These are phyloP conservation scores for Pyracantha coccinea DNA, from an alignment of 331 rosid genomes.

Conservation along the genomic window DNA sequence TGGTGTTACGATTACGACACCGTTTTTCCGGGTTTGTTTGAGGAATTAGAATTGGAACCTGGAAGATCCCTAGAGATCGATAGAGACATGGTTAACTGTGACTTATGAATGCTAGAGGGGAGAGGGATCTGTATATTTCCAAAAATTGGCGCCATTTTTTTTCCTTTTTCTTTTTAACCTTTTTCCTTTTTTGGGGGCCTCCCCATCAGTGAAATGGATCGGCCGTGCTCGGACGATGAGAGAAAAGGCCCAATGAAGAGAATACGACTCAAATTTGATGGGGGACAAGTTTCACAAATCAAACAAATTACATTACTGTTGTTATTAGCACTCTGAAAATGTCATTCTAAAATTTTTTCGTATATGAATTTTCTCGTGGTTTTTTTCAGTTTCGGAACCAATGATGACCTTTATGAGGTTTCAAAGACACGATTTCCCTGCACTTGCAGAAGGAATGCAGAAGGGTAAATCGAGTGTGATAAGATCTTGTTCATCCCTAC, in stretches of 20 bases:
- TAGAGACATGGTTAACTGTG: neutral
- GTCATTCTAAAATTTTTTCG: too few relatives aligned
- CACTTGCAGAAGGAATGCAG: too few relatives aligned
- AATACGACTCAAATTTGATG: too few relatives aligned
- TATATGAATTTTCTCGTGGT: too few relatives aligned
- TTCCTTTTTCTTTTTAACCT: neutral
- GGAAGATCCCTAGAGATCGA: conserved; percentile 3
- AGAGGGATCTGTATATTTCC: neutral
- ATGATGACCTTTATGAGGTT: too few relatives aligned
- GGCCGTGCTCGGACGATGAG: neutral
- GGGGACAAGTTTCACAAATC: too few relatives aligned
- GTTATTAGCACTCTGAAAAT: too few relatives aligned
- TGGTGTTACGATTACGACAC: neutral
- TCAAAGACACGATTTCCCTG: too few relatives aligned
- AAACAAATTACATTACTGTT: too few relatives aligned
- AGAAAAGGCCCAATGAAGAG: neutral
- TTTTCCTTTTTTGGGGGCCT: neutral
- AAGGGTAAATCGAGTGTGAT: too few relatives aligned
- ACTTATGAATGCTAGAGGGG: neutral
- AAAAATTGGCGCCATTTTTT: conserved; percentile 25
- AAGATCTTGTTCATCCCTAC: too few relatives aligned
- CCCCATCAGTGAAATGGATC: neutral
- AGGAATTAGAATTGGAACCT: neutral
- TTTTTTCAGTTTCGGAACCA: too few relatives aligned
- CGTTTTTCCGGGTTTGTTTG: neutral